A percentile compares a stretch with the other conserved stretches of the same genome.
These are phyloP conservation scores for Naganishia liquefaciens DNA, from an alignment of 1,284 basidiomycete genomes.

Conservation along the genomic window DNA sequence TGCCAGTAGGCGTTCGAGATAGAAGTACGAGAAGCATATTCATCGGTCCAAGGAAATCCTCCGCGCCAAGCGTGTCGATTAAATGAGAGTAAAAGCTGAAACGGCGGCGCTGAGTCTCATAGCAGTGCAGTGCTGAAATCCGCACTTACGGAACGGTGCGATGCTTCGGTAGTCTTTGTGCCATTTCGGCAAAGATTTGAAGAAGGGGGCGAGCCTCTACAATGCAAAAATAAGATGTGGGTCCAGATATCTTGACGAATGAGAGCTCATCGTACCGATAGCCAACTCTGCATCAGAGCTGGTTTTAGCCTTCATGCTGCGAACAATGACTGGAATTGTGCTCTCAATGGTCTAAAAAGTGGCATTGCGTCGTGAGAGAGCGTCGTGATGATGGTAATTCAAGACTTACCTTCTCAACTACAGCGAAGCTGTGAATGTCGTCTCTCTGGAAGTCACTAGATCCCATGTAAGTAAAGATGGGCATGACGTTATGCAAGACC, in stretches of 20 bases:
- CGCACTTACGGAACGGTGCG: conserved; percentile 46
- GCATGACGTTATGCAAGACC: conserved; percentile 94
- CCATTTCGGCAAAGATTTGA: conserved; percentile 56
- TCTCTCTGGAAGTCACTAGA: conserved; percentile 94
- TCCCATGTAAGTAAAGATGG: conserved; percentile 99
- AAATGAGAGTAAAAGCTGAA: conserved; percentile 78
- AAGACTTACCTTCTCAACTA: conserved; percentile 77
- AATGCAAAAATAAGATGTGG: neutral
- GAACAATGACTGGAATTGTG: conserved; percentile 89
- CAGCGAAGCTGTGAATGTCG: conserved; percentile 90
- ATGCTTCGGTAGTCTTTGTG: conserved; percentile 52
- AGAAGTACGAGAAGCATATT: conserved; percentile 63
- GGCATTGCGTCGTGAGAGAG: conserved; percentile 8
- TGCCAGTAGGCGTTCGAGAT: conserved; percentile 4
- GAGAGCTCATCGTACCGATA: conserved; percentile 51
- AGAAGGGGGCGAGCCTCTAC: conserved; percentile 49
- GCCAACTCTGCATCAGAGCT: conserved; percentile 63
- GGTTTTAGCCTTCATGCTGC: conserved; percentile 66
- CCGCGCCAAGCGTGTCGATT: conserved; percentile 77
- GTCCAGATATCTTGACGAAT: neutral
- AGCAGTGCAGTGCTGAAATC: too few species aligned
- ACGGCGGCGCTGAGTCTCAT: too few species aligned
- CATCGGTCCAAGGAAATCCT: conserved; percentile 79
- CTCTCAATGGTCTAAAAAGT: conserved; percentile 76
- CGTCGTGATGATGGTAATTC: neutral